Evolutionary conservation across 2,329 filamentous ascomycete species (phyloP), one percentile per base, ranked within the genome.

Genomic region (Aspergillus felis): DNA sequence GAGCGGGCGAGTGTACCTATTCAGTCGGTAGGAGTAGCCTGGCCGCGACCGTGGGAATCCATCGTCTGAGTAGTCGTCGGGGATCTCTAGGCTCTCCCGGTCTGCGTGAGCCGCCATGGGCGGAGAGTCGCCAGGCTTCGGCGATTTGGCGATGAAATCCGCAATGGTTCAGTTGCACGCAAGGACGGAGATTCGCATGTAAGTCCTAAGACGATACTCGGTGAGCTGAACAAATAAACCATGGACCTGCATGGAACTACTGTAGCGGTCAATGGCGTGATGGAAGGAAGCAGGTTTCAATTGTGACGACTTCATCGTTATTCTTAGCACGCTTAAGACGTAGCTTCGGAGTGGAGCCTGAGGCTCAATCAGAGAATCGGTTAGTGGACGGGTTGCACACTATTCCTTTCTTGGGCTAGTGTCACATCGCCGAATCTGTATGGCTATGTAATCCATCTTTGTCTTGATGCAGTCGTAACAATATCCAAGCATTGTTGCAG

Each of bases 1-100:
- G 35, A 78, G 65, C 10, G 74, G 74, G n/a, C 66, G 65, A 8
- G 64, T 57, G 55, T 60, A 56, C 42, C 60, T 61, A 38, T 62
- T 44, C 6, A 64, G 20, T 17, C 58, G 59, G 20, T 54, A 52
- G 29, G 63, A 49, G 9, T 56, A 56, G n/a, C 53, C 51, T 53
- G 12, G 61, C 56, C 42, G 58, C 3, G 56, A 25, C 25, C 59
- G 52, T 41, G 62, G 57, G 53, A 59, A 56, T 20, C 61, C 61
- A 54, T 65, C 61, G 14, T 67, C 62, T 29, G 62, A 62, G 54
- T 73, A 71, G 57, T 75, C 68, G 35, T 74, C 66, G 28, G 71
- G 65, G 41, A 73, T 71, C 1, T 70, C 65, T 28, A 69, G 57
- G 12, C 63, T 66, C 35, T 71, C 70, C 41, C 74, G 57, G 4